Conservation (phyloP, 129 eudicot genomes). For the Calendula officinalis region DNA sequence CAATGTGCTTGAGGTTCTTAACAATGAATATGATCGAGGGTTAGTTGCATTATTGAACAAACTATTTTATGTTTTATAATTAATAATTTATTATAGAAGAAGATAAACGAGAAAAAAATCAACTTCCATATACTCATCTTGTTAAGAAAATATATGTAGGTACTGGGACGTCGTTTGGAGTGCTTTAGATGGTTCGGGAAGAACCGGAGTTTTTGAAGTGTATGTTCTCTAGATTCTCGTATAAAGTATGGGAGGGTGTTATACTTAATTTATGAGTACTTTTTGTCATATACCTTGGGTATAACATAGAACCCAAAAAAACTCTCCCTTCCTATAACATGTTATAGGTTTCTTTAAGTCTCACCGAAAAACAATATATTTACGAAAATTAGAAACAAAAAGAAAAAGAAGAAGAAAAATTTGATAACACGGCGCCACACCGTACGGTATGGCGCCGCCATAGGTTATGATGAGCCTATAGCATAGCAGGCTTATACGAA, state of each 20-base stretch:
- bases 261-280: too few relatives aligned
- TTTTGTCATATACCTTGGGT: too few relatives aligned
- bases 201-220: slow-evolving; percentile 74
- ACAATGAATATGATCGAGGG: slow-evolving; percentile 80
- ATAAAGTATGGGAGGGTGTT: background rate
- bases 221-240: slow-evolving; percentile 21
- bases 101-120: background rate
- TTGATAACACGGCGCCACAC: too few relatives aligned
- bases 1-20: slow-evolving; percentile 68
- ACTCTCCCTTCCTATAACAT: background rate
- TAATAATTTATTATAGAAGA: background rate
- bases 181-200: slow-evolving; percentile 62
- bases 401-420: too few relatives aligned
- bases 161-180: slow-evolving; percentile 97
- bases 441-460: too few relatives aligned
- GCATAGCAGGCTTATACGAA: too few relatives aligned
- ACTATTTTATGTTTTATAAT: background rate
- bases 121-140: background rate
- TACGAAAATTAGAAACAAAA: too few relatives aligned
- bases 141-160: slow-evolving; percentile 32
- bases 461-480: too few relatives aligned
- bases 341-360: too few relatives aligned
- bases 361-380: too few relatives aligned
- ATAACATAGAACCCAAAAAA: too few relatives aligned
- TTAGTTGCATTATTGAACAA: slow-evolving; percentile 15